Evolutionary conservation across 257 asterid genomes (phyloP).

Genomic region (Petrea volubilis): DNA sequence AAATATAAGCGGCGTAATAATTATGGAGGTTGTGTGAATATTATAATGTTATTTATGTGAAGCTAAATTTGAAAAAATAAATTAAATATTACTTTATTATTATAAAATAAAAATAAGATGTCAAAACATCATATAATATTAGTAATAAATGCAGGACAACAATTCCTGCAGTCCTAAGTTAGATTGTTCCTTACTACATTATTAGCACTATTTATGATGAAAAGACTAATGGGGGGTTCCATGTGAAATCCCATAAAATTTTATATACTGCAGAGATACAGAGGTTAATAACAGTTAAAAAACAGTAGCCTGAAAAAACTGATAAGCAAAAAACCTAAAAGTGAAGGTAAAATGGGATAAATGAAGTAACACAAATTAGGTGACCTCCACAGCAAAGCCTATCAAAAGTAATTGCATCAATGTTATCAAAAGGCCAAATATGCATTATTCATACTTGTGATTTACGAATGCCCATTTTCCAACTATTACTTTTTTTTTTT

Average conservation of each 20-base stretch:
- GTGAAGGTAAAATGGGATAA: background rate
- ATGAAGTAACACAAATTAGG: background rate
- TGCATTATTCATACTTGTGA: constrained; percentile 18
- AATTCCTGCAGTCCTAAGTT: background rate
- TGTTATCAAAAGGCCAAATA: constrained; percentile 27
- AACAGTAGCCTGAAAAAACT: constrained; percentile 41
- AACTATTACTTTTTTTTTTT: too few species aligned
- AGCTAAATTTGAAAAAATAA: too few species aligned
- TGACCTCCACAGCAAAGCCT: background rate
- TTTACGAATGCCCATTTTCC: constrained; percentile 26
- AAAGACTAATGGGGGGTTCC: constrained; percentile 9
- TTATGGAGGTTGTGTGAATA: too few species aligned
- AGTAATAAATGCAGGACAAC: background rate
- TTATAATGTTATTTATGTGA: too few species aligned
- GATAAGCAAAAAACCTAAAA: constrained; percentile 30
- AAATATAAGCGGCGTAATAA: too few species aligned
- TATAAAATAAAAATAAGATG: too few species aligned
- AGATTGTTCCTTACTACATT: background rate
- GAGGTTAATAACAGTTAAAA: constrained; percentile 8
- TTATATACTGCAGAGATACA: constrained; percentile 11
- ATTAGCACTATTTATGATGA: constrained; percentile 12
- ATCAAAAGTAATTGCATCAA: constrained; percentile 25
- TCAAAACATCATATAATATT: too few species aligned
- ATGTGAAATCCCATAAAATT: constrained; percentile 14
- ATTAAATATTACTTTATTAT: too few species aligned